Conservation (phyloP, 1,139 yeast species). For the Debaryomyces robertsiae region DNA sequence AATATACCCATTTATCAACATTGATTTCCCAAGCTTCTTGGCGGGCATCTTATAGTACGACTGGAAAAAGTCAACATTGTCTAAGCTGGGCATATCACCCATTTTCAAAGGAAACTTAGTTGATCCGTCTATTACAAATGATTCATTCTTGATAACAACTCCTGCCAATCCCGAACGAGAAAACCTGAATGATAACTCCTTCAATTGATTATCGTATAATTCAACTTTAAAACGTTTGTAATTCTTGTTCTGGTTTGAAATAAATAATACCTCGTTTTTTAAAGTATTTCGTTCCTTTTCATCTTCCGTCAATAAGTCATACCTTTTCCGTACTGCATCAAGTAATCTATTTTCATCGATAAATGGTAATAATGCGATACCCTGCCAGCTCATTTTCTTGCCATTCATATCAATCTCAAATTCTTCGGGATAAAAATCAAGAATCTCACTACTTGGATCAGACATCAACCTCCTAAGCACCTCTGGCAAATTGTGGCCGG, state of each 20-base stretch:
- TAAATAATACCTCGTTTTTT: conserved; percentile 60
- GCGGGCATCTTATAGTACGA: conserved; percentile 60
- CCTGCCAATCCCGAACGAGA: conserved; percentile 71
- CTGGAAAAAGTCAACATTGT: conserved; percentile 56
- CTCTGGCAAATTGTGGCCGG: conserved; percentile 87
- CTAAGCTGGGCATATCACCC: conserved; percentile 59
- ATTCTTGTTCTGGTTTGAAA: conserved; percentile 59
- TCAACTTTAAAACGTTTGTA: conserved; percentile 38
- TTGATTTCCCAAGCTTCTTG: conserved; percentile 65
- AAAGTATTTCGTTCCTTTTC: conserved; percentile 72
- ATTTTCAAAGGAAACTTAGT: conserved; percentile 63
- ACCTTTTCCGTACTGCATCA: conserved; percentile 64
- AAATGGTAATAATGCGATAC: conserved; percentile 86
- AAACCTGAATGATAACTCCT: conserved; percentile 45
- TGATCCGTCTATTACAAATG: conserved; percentile 49
- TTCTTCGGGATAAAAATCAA: conserved; percentile 88
- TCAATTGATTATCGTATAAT: conserved; percentile 35
- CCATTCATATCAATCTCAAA: conserved; percentile 96
- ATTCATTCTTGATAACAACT: conserved; percentile 43
- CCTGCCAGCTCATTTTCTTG: conserved; percentile 93
- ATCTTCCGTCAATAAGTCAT: conserved; percentile 62
- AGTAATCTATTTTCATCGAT: conserved; percentile 81
- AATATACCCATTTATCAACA: conserved; percentile 80
- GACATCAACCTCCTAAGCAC: conserved; percentile 85
- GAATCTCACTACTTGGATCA: conserved; percentile 75